A percentile compares a stretch with the other conserved stretches of the same genome.
These are phyloP conservation scores for Calocera cornea DNA, from an alignment of 768 basidiomycete species.

Conservation along the genomic window DNA sequence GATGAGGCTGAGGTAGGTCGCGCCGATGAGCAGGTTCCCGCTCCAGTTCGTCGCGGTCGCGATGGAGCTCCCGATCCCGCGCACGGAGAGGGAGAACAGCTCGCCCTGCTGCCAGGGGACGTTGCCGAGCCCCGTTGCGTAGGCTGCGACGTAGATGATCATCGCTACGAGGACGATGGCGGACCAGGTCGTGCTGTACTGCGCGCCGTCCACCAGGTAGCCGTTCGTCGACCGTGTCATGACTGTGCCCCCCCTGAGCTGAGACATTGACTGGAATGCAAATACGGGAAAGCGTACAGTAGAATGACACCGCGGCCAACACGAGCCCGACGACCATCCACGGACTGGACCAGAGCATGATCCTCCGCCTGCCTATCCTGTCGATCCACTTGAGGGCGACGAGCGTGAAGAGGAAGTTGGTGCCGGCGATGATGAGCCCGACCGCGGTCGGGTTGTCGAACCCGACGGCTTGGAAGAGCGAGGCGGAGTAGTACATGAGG, in stretches of 20 bases:
- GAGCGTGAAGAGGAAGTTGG: slow-evolving; percentile 67
- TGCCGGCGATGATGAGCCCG: slow-evolving; percentile 62
- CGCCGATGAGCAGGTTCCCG: slow-evolving; percentile 58
- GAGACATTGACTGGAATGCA: no score
- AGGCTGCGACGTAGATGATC: slow-evolving; percentile 71
- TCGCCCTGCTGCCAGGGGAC: slow-evolving; percentile 84
- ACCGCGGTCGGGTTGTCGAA: slow-evolving; percentile 74
- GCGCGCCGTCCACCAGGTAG: slow-evolving; percentile 41
- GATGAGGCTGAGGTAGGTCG: slow-evolving; percentile 73
- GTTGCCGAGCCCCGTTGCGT: slow-evolving; percentile 66
- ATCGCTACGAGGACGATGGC: slow-evolving; percentile 61
- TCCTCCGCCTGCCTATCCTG: slow-evolving; percentile 50
- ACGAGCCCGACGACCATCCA: slow-evolving; percentile 57
- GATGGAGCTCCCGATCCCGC: slow-evolving; percentile 64
- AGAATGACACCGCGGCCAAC: slow-evolving; percentile 51
- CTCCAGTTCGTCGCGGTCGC: slow-evolving; percentile 69
- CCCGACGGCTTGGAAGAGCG: slow-evolving; percentile 65
- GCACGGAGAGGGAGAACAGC: slow-evolving; percentile 64
- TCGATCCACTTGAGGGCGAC: slow-evolving; percentile 65
- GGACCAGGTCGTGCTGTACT: slow-evolving; percentile 50
- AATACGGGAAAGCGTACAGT: slow-evolving; percentile 33
- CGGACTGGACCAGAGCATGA: slow-evolving; percentile 57
- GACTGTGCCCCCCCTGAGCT: slow-evolving; percentile 24
- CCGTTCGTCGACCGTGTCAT: slow-evolving; percentile 50
- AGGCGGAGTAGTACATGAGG: slow-evolving; percentile 51